Evolutionary conservation across 1,284 basidiomycete genomes (phyloP).

Genomic region (Hypsizygus ulmarius): DNA sequence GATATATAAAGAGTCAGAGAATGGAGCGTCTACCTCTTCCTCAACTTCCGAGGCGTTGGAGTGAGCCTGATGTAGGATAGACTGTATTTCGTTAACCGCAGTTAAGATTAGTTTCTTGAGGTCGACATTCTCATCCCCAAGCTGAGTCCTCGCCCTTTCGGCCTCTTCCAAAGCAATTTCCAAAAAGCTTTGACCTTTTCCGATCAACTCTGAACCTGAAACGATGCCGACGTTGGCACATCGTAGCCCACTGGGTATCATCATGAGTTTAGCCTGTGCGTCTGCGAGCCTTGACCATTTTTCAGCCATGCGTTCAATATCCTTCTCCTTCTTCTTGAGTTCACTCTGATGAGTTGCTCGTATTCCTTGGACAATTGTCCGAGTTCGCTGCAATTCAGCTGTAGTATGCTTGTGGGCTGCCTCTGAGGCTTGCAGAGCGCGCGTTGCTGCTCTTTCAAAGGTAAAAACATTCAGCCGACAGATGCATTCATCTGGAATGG

Average conservation of each 20-base stretch:
- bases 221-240: slow-evolving; percentile 54
- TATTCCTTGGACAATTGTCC: slow-evolving; percentile 59
- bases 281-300: slow-evolving; percentile 74
- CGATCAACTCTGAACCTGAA: slow-evolving; percentile 45
- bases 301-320: slow-evolving; percentile 75
- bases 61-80: slow-evolving; percentile 46
- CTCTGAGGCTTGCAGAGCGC: slow-evolving; percentile 57
- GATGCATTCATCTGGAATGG: neutral
- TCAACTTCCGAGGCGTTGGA: slow-evolving; percentile 32
- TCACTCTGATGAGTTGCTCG: slow-evolving; percentile 70
- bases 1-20: neutral
- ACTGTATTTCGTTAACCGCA: slow-evolving; percentile 68
- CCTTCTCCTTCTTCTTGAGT: slow-evolving; percentile 79
- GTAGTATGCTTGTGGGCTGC: slow-evolving; percentile 65
- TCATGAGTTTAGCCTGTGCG: slow-evolving; percentile 54
- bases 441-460: slow-evolving; percentile 46
- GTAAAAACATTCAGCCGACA: slow-evolving; percentile 4
- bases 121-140: slow-evolving; percentile 69
- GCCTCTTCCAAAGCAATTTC: slow-evolving; percentile 76
- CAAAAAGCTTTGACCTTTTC: slow-evolving; percentile 54
- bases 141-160: slow-evolving; percentile 61
- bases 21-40: slow-evolving; percentile 40
- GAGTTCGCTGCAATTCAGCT: slow-evolving; percentile 65
- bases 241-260: slow-evolving; percentile 46
- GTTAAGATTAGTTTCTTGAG: slow-evolving; percentile 69